Evolutionary conservation across 1,284 basidiomycete species (phyloP).

Genomic region (Moniliophthora roreri): DNA sequence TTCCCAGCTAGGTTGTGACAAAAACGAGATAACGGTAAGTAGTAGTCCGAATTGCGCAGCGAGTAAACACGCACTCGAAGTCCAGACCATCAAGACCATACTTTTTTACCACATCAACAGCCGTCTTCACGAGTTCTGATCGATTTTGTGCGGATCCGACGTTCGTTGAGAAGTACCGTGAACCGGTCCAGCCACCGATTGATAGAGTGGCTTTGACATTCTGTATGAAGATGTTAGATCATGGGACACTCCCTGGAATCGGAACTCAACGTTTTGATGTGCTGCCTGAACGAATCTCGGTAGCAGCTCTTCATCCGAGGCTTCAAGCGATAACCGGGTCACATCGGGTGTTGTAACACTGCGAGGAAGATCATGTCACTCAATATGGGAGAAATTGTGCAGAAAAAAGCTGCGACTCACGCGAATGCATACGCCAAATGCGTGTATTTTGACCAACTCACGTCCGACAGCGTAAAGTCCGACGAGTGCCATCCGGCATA

Average conservation of each 20-base stretch:
- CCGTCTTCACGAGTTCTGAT: constrained; percentile 64
- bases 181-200: constrained; percentile 88
- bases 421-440: constrained; percentile 66
- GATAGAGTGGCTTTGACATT: constrained; percentile 77
- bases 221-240: constrained; percentile 24
- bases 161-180: constrained; percentile 72
- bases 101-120: constrained; percentile 55
- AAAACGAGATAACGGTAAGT: constrained; percentile 15
- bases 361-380: constrained; percentile 9
- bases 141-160: constrained; percentile 63
- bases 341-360: constrained; percentile 51
- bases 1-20: constrained; percentile 79
- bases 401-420: constrained; percentile 35
- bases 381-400: neutral
- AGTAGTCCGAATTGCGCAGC: neutral
- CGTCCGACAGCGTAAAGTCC: constrained; percentile 44
- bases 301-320: constrained; percentile 41
- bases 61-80: constrained; percentile 63
- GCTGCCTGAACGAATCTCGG: constrained; percentile 55
- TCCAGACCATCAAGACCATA: constrained; percentile 84
- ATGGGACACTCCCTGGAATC: neutral
- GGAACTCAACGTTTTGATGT: constrained; percentile 48
- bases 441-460: constrained; percentile 64
- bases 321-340: constrained; percentile 38
- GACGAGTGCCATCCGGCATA: constrained; percentile 61